phyloP scores from a whole-genome alignment of 73 alveolate species.

The Urostyla sp. region DNA sequence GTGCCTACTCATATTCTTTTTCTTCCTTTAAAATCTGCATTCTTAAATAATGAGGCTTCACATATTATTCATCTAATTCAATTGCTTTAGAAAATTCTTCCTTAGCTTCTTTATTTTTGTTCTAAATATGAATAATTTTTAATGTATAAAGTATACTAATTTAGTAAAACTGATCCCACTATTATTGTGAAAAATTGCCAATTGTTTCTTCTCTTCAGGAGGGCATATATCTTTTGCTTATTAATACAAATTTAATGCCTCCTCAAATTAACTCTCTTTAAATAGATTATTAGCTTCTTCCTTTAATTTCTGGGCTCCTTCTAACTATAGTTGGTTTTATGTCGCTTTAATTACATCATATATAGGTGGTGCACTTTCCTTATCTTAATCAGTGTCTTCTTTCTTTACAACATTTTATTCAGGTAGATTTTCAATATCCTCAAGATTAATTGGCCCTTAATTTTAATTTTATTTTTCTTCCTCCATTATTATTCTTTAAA shows the following conservation, averaged over 20 bases:
- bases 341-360: conserved; percentile 11
- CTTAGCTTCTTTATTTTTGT: conserved; percentile 68
- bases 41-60: conserved; percentile 48
- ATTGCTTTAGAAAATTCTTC: conserved; percentile 64
- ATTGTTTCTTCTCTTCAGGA: conserved; percentile 45
- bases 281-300: conserved; percentile 57
- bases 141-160: conserved; percentile 8
- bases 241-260: conserved; percentile 37
- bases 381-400: conserved; percentile 22
- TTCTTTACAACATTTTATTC: neutral
- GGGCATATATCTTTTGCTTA: conserved; percentile 67
- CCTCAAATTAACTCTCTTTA: conserved; percentile 36
- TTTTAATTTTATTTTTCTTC: neutral
- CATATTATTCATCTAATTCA: conserved; percentile 78
- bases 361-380: neutral
- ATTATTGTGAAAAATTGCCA: conserved; percentile 63
- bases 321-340: neutral
- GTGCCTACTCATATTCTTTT: conserved; percentile 62
- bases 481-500: neutral
- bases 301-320: conserved; percentile 50
- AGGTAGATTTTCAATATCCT: conserved; percentile 15
- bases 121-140: neutral
- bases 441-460: neutral
- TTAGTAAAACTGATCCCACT: conserved; percentile 53
- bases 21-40: conserved; percentile 46